phyloP scores from a whole-genome alignment of 306 rosid species.

The Cicer pinnatifidum region DNA sequence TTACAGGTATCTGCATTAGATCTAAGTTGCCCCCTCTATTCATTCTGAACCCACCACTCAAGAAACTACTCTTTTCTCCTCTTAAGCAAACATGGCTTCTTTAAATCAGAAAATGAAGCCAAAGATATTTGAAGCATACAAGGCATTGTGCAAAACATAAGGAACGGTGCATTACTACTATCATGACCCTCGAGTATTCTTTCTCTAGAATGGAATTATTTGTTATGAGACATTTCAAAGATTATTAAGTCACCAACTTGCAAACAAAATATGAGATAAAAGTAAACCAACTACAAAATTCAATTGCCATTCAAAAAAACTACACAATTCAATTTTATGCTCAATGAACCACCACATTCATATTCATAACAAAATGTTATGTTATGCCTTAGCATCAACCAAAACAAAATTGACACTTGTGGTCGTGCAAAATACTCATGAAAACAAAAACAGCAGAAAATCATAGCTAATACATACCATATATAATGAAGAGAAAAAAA shows the following conservation, averaged over 20 bases:
- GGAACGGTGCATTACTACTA: slow-evolving; percentile 1
- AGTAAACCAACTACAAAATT: background rate
- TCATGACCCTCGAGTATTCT: background rate
- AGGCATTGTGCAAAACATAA: background rate
- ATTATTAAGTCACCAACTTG: background rate
- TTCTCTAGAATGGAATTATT: slow-evolving; percentile 2
- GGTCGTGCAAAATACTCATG: background rate
- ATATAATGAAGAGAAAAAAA: background rate
- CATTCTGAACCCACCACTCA: slow-evolving; percentile 9
- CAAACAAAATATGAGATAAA: background rate
- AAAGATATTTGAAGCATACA: slow-evolving; percentile 24
- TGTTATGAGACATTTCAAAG: background rate
- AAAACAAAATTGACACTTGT: background rate
- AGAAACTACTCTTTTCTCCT: background rate
- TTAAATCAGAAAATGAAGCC: background rate
- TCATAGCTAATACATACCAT: background rate
- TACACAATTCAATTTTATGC: background rate
- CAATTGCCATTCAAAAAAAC: background rate
- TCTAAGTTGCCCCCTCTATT: slow-evolving; percentile 9
- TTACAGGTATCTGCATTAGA: slow-evolving; percentile 8
- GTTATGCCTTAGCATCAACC: background rate
- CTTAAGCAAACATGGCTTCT: background rate
- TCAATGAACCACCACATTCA: background rate
- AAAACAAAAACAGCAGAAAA: slow-evolving; percentile 3
- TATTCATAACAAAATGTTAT: background rate